Evolutionary conservation across 768 basidiomycete genomes (phyloP).

Genomic region (Boletellus ananas): DNA sequence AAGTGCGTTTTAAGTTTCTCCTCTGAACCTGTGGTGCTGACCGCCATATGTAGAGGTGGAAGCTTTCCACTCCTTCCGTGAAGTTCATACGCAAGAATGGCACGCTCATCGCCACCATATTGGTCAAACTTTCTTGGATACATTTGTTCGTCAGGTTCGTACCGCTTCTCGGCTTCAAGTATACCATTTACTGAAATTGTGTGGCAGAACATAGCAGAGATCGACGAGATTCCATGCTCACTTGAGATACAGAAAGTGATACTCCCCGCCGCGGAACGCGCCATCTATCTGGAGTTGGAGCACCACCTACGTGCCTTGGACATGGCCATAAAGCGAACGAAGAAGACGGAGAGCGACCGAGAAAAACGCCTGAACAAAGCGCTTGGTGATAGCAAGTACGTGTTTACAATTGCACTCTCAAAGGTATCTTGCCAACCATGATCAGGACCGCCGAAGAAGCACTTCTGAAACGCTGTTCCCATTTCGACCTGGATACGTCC

Average conservation of each 20-base stretch:
- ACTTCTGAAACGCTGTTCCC: conserved; percentile 90
- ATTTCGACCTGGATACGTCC: conserved; percentile 80
- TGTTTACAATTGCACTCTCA: not conserved
- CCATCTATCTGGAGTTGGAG: conserved; percentile 92
- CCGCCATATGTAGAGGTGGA: conserved; percentile 60
- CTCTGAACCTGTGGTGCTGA: conserved; percentile 16
- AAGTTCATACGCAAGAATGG: conserved; percentile 90
- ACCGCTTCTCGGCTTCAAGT: not conserved
- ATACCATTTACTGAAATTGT: conserved; percentile 7
- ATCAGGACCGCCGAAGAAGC: conserved; percentile 85
- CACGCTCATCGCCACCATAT: conserved; percentile 81
- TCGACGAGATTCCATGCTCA: conserved; percentile 87
- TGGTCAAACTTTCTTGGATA: conserved; percentile 79
- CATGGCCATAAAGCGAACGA: conserved; percentile 69
- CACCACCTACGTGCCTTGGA: conserved; percentile 89
- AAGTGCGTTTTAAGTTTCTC: conserved; percentile 40
- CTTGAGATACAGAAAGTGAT: conserved; percentile 59
- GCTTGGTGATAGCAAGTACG: conserved; percentile 82
- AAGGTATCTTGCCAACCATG: conserved; percentile 2
- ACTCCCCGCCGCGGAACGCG: conserved; percentile 89
- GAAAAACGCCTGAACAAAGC: conserved; percentile 85
- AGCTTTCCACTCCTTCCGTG: conserved; percentile 94
- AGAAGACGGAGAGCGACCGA: conserved; percentile 72
- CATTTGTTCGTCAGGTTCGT: conserved; percentile 79
- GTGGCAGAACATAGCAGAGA: conserved; percentile 86